phyloP scores from a whole-genome alignment of 257 asterid genomes.

The Fraxinus cuspidata region DNA sequence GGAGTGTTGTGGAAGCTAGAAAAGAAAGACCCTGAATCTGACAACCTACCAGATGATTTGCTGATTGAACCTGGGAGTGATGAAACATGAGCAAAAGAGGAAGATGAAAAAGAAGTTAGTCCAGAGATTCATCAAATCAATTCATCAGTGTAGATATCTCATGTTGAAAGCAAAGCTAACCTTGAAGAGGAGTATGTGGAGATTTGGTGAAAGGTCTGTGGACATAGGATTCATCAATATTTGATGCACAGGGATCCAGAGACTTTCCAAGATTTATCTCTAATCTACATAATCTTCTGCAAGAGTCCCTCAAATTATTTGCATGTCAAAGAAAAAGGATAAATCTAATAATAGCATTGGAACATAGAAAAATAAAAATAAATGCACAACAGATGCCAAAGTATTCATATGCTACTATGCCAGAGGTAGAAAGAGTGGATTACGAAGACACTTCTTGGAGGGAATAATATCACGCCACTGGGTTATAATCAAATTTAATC shows the following conservation, averaged over 20 bases:
- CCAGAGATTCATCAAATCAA: slow-evolving; percentile 2
- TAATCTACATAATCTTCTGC: slow-evolving; percentile 57
- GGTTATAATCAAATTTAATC: neutral
- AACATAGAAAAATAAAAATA: slow-evolving; percentile 3
- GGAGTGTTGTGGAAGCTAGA: slow-evolving; percentile 77
- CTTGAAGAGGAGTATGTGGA: slow-evolving; percentile 40
- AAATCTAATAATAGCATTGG: neutral
- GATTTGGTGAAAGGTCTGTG: slow-evolving; percentile 33
- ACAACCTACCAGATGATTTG: slow-evolving; percentile 39
- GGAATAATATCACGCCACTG: neutral
- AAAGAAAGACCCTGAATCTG: slow-evolving; percentile 53
- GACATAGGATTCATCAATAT: slow-evolving; percentile 27
- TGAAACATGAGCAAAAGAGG: neutral
- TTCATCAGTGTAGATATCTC: slow-evolving; percentile 4
- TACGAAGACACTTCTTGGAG: neutral
- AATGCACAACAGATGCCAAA: neutral
- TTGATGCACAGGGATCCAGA: slow-evolving; percentile 38
- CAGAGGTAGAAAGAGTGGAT: neutral
- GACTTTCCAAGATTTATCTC: slow-evolving; percentile 32
- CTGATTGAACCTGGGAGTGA: slow-evolving; percentile 47
- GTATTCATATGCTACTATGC: neutral
- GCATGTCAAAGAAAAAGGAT: neutral
- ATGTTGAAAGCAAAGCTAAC: slow-evolving; percentile 27
- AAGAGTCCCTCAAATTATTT: slow-evolving; percentile 15
- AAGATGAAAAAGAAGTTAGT: slow-evolving; percentile 7